Evolutionary conservation across 768 basidiomycete genomes (phyloP).

Genomic region (Suillus fuscotomentosus): DNA sequence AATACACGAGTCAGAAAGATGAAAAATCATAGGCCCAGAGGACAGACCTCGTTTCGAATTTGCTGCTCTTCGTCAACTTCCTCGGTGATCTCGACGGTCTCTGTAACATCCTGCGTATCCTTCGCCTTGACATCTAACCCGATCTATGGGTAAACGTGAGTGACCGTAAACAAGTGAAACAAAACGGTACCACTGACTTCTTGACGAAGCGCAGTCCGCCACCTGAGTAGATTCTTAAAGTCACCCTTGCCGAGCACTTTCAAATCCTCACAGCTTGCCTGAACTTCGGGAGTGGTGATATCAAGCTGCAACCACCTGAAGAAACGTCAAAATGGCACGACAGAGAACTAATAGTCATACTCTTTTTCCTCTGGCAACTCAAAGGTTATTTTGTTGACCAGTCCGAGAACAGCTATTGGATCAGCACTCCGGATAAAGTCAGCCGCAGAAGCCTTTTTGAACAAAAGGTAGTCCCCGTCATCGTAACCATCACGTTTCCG

Average conservation of each 20-base stretch:
- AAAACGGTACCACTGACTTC: constrained; percentile 50
- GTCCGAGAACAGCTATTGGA: constrained; percentile 77
- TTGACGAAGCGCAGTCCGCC: constrained; percentile 84
- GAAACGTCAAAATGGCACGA: constrained; percentile 8
- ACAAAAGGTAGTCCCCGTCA: constrained; percentile 91
- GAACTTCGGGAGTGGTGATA: constrained; percentile 77
- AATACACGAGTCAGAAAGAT: constrained; percentile 3
- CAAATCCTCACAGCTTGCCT: constrained; percentile 84
- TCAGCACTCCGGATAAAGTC: constrained; percentile 73
- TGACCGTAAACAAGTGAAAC: neutral
- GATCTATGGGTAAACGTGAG: constrained; percentile 43
- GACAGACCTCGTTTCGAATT: constrained; percentile 81
- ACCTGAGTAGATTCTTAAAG: constrained; percentile 90
- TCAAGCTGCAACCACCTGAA: constrained; percentile 70
- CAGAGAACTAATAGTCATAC: constrained; percentile 38
- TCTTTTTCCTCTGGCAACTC: constrained; percentile 80
- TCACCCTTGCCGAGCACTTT: constrained; percentile 98
- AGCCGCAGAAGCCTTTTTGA: constrained; percentile 65
- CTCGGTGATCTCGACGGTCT: constrained; percentile 62
- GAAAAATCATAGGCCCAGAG: constrained; percentile 7
- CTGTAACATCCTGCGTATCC: constrained; percentile 71
- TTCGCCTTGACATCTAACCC: constrained; percentile 83
- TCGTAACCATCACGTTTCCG: constrained; percentile 92
- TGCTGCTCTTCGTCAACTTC: constrained; percentile 85
- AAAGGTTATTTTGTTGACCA: constrained; percentile 76